Evolutionary conservation across 805 yeast genomes (phyloP), one percentile per base, ranked within the genome.

Genomic region (Spathaspora girioi): DNA sequence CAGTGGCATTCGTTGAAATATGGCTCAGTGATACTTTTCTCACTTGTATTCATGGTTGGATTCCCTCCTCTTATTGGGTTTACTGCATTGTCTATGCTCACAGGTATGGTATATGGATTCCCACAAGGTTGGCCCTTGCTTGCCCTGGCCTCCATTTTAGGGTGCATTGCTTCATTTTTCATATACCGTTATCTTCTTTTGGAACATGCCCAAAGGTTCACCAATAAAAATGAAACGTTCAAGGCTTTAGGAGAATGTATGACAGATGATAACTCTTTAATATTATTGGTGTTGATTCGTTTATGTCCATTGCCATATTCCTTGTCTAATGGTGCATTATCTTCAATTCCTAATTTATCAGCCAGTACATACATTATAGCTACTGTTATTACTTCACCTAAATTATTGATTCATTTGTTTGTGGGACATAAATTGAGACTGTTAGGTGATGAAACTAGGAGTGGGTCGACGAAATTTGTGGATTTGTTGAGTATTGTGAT

Each of bases 251-350:
- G 89, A 0, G 82, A 84, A 50, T 87, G 89, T 4, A 66, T 93
- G 53, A 82, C 79, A 57, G 96, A 89, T 52, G 80, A 81, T 50
- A 85, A 86, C 57, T 66, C 74, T 17, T 78, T 91, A 51, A 65
- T 83, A 56, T 68, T 94, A 20, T 67, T 93, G 49, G 80, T 87
- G 48, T 73, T 93, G 62, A 78, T 93, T 27, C 75, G 97, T 50
- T 67, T 93, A 51, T 90, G 97, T 59, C 99, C 99, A 0, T 78
- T 93, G 60, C 98, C 98, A 0, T 94, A 91, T 64, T 90, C 97
- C 2, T 71, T 93, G 31, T 86, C 94, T 0, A 93, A 93, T 61
- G 97, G 97, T 3, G 97, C 96, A 0, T 75, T 94, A 57, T 94
- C 96, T 9, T 86, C 96, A 1, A 80, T 93, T 12, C 97, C 96